Percentiles rank a stretch among this genome's conserved stretches.
phyloP scores from a whole-genome alignment of 176 grass and related monocot genomes.

The maize (Zea mays) region DNA sequence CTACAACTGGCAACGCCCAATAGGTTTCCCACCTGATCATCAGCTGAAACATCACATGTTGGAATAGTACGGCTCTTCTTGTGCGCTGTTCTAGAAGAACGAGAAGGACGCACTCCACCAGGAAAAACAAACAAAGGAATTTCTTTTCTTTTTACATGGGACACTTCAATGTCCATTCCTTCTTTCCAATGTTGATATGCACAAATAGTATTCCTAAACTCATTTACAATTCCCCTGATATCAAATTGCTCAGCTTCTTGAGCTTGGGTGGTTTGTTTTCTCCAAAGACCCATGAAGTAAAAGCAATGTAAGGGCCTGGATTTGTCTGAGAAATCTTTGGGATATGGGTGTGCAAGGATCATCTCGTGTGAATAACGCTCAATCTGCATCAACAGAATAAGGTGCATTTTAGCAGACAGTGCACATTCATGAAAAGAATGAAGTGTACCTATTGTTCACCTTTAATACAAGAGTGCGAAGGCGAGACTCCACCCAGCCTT shows the following conservation, averaged over 20 bases:
- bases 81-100: constrained; percentile 42
- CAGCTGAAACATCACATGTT: constrained; percentile 44
- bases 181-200: constrained; percentile 53
- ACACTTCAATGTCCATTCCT: constrained; percentile 85
- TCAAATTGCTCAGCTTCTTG: constrained; percentile 84
- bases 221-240: constrained; percentile 79
- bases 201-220: constrained; percentile 68
- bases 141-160: constrained; percentile 78
- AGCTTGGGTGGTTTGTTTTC: constrained; percentile 61
- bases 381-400: constrained; percentile 50
- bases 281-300: constrained; percentile 85
- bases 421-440: constrained; percentile 19
- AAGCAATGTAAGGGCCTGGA: constrained; percentile 58
- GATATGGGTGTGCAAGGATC: constrained; percentile 75
- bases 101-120: constrained; percentile 61
- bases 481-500: constrained; percentile 93
- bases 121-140: constrained; percentile 85
- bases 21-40: constrained; percentile 37
- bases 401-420: constrained; percentile 5
- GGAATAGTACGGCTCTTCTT: constrained; percentile 34
- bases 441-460: constrained; percentile 48
- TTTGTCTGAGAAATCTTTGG: constrained; percentile 71
- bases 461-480: constrained; percentile 84
- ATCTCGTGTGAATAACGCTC: constrained; percentile 66
- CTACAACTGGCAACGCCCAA: constrained; percentile 11